Evolutionary conservation across 192 early-diverging fungal species (phyloP), one percentile per base, ranked within the genome.

Genomic region (Coemansia sp.): DNA sequence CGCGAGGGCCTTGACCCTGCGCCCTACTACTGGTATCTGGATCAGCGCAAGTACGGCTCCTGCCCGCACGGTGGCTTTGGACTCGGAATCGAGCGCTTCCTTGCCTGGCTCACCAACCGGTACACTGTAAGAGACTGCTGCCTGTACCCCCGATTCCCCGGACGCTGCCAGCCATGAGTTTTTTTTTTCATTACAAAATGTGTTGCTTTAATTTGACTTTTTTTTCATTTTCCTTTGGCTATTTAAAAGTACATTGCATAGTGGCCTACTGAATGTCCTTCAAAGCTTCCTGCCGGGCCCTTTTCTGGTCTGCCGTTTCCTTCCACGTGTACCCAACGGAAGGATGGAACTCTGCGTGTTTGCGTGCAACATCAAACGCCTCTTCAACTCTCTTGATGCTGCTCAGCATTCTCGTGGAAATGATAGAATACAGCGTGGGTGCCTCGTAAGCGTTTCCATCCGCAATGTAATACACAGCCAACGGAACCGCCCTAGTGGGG

Each of bases 11-110:
- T 99, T 62, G 92, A 98, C 74, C 90, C 95, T 19, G 71, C 81
- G 3, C 94, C 95, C 25, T 99, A 99, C 87, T 98, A 98, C 86
- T 99, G 97, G 97, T 92, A 89, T 84, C 94, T 95, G 43, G 97
- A 99, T 62, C 97, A 98, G 85, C 92, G 97, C 83, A 98, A 97
- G 86, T 99, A 95, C 78, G 96, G 97, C 42, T 90, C 95, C 19
- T 88, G 87, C 66, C 93, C 95, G 64, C 96, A 98, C 65, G 97
- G 96, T 70, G 97, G 97, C 22, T 99, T 93, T 74, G 97, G 97
- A 48, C 88, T 99, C 45, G 97, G 97, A 65, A 71, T 98, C 34
- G 97, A 99, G 76, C 90, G 97, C 32, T 97, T 95, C 84, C 75
- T 99, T 55, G 97, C 96, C 29, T 99, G 97, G 97, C 70, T 99